Percentiles rank a stretch among this genome's conserved stretches.
These are phyloP conservation scores for Forsythia viridissima DNA, from an alignment of 257 asterid species.

Conservation along the genomic window DNA sequence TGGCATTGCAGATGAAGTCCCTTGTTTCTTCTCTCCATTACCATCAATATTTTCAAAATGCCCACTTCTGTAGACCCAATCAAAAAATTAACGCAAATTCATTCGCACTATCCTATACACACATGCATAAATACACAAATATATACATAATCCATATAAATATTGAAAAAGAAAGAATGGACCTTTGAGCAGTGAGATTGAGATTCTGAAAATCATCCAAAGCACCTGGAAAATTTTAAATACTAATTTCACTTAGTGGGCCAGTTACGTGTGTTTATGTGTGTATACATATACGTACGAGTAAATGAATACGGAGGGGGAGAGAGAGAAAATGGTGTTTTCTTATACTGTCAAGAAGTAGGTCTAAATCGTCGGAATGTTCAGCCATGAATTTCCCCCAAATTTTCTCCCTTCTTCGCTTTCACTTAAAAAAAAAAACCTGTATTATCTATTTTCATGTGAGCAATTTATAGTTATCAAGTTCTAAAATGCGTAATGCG, in stretches of 20 bases:
- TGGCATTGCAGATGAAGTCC: slow-evolving; percentile 31
- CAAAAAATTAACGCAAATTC: neutral
- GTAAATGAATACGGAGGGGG: neutral
- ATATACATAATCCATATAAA: neutral
- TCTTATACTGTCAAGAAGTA: slow-evolving; percentile 86
- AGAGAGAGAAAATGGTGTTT: neutral
- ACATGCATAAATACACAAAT: neutral
- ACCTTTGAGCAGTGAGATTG: slow-evolving; percentile 85
- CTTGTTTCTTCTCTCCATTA: slow-evolving; percentile 52
- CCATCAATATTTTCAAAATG: slow-evolving; percentile 17
- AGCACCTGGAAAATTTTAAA: slow-evolving; percentile 69
- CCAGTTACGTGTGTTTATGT: neutral
- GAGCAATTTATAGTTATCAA: no score
- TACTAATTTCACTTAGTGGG: neutral
- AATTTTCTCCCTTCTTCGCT: neutral
- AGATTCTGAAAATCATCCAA: slow-evolving; percentile 97
- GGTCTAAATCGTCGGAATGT: slow-evolving; percentile 83
- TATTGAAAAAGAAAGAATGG: slow-evolving; percentile 2
- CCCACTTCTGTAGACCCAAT: slow-evolving; percentile 40
- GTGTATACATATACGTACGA: neutral
- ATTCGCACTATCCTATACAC: neutral
- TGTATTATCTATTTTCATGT: no score
- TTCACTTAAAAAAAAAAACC: no score
- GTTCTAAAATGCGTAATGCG: no score
- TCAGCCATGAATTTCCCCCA: slow-evolving; percentile 56